These are phyloP conservation scores for Aspergillus steynii DNA, from an alignment of 495 filamentous ascomycete genomes.

Conservation along the genomic window DNA sequence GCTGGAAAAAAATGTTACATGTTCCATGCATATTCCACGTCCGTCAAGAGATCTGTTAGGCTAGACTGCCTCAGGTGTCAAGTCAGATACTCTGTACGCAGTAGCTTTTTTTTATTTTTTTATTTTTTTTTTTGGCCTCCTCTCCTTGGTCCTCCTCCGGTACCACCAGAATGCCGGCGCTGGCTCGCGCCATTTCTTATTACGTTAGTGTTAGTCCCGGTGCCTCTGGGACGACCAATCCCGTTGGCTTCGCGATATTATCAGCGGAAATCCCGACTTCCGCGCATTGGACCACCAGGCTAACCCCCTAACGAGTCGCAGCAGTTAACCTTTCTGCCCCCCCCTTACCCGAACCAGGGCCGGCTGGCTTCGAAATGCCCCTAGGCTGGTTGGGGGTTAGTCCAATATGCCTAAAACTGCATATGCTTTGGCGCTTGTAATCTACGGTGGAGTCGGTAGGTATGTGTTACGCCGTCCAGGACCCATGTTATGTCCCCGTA, in stretches of 20 bases:
- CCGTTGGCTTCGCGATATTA: conserved; percentile 13
- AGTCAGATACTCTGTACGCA: too few species aligned
- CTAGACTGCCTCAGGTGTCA: too few species aligned
- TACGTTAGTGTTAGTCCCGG: conserved; percentile 10
- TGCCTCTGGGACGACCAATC: conserved; percentile 14
- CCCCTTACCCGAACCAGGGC: conserved; percentile 19
- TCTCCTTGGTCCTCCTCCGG: too few species aligned
- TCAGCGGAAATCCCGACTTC: conserved; percentile 24
- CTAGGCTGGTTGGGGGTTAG: conserved; percentile 22
- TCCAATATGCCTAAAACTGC: conserved; percentile 13
- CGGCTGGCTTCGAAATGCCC: conserved; percentile 8
- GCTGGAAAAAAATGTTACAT: conserved; percentile 18
- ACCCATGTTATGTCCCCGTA: too few species aligned
- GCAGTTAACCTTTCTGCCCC: neutral
- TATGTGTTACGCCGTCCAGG: neutral
- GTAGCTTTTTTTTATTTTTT: too few species aligned
- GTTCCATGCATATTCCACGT: conserved; percentile 51
- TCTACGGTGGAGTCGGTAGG: neutral
- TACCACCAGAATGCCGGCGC: conserved; percentile 2
- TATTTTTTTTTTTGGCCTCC: too few species aligned
- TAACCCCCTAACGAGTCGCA: neutral
- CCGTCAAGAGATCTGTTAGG: conserved; percentile 27
- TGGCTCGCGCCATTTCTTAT: conserved; percentile 18
- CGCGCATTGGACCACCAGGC: conserved; percentile 19
- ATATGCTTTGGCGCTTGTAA: conserved; percentile 15